Percentiles rank a stretch among this genome's conserved stretches.
These are phyloP conservation scores for Tulasnella sp. DNA, from an alignment of 768 basidiomycete genomes.

Conservation along the genomic window DNA sequence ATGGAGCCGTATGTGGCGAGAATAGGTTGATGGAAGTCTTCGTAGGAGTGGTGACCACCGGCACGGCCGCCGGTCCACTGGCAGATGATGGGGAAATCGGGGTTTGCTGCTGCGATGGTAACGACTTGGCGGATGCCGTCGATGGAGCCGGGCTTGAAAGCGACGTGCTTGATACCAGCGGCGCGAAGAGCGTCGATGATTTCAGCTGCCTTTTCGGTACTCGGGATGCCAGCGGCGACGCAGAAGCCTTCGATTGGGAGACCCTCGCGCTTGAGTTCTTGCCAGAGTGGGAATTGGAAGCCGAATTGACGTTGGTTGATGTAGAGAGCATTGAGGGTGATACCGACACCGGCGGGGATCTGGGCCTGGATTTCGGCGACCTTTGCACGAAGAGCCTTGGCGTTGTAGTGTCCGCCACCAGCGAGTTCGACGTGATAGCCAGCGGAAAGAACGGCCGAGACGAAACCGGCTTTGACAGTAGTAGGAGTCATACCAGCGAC, in stretches of 20 bases:
- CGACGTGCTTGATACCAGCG: constrained; percentile 90
- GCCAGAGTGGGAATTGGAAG: constrained; percentile 97
- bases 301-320: constrained; percentile 96
- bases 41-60: constrained; percentile 96
- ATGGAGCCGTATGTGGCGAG: constrained; percentile 84
- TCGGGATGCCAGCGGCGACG: constrained; percentile 95
- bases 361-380: constrained; percentile 84
- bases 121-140: constrained; percentile 97
- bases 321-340: constrained; percentile 92
- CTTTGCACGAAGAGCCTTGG: constrained; percentile 78
- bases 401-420: constrained; percentile 95
- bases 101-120: constrained; percentile 88
- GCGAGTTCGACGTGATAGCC: constrained; percentile 97
- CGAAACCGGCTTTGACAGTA: constrained; percentile 92
- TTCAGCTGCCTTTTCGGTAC: constrained; percentile 92
- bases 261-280: constrained; percentile 93
- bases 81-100: constrained; percentile 93
- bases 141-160: constrained; percentile 97
- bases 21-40: constrained; percentile 97
- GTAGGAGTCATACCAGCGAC: constrained; percentile 99
- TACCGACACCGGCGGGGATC: constrained; percentile 79
- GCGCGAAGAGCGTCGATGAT: constrained; percentile 76
- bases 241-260: constrained; percentile 98
- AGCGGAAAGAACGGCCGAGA: constrained; percentile 83
- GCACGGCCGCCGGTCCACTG: constrained; percentile 99